Conservation (phyloP, 2,329 filamentous ascomycete species). For the Chalaropsis ovoidea region DNA sequence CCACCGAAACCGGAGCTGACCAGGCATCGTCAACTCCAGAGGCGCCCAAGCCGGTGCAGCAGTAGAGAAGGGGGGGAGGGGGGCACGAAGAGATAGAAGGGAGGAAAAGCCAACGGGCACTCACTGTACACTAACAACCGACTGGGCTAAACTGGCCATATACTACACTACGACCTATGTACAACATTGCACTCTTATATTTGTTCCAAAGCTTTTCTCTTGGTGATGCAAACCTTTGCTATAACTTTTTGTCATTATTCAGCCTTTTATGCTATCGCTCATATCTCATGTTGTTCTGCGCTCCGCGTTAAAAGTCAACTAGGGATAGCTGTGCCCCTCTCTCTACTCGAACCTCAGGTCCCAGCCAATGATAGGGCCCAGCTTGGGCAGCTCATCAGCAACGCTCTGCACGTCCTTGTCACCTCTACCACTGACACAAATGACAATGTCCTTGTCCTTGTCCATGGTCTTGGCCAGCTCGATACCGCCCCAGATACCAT, state of each 20-base stretch:
- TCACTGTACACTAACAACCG: conserved; percentile 13
- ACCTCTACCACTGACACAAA: conserved; percentile 84
- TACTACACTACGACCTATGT: conserved; percentile 7
- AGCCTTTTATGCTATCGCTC: neutral
- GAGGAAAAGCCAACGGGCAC: conserved; percentile 4
- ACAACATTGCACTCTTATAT: conserved; percentile 4
- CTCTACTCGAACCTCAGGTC: conserved; percentile 50
- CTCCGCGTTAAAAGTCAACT: neutral
- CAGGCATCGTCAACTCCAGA: neutral
- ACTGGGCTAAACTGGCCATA: neutral
- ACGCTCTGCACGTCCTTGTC: conserved; percentile 99
- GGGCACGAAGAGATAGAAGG: neutral
- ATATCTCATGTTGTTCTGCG: neutral
- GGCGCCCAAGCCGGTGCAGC: conserved; percentile 4
- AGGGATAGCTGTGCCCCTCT: neutral
- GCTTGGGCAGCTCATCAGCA: conserved; percentile 77
- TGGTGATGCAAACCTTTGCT: neutral
- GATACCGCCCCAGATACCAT: conserved; percentile 81
- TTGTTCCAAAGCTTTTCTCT: neutral
- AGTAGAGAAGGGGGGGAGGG: neutral
- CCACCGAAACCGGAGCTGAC: conserved; percentile 15
- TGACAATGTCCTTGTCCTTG: conserved; percentile 80
- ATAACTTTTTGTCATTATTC: neutral
- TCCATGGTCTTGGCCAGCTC: conserved; percentile 87
- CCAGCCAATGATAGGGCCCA: conserved; percentile 81